phyloP scores from a whole-genome alignment of 352 stramenopile species.

The Thalassiosira livingstoniorum region DNA sequence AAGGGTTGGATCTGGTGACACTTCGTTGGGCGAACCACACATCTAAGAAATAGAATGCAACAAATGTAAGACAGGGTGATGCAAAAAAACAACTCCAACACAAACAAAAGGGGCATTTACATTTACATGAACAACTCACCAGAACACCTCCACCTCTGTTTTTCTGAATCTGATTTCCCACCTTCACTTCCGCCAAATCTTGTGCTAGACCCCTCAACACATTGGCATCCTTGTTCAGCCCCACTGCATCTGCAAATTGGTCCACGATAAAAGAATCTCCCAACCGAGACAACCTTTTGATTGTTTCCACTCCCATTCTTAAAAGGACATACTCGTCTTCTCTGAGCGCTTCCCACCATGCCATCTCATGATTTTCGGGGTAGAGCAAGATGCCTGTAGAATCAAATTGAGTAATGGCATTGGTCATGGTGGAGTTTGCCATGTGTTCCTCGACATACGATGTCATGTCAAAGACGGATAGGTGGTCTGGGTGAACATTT shows the following conservation, averaged over 20 bases:
- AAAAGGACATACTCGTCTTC: too few relatives aligned
- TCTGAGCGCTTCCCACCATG: slow-evolving; percentile 53
- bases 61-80: neutral
- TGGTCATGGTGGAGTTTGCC: too few relatives aligned
- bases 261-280: slow-evolving; percentile 63
- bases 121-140: slow-evolving; percentile 54
- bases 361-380: slow-evolving; percentile 49
- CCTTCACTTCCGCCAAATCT: slow-evolving; percentile 37
- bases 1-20: slow-evolving; percentile 57
- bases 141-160: slow-evolving; percentile 56
- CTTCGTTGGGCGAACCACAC: slow-evolving; percentile 65
- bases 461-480: slow-evolving; percentile 67
- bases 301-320: neutral
- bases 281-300: slow-evolving; percentile 28
- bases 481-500: slow-evolving; percentile 66
- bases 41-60: slow-evolving; percentile 28
- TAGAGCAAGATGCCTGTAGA: slow-evolving; percentile 51
- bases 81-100: neutral
- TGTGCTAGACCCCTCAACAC: slow-evolving; percentile 38
- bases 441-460: slow-evolving; percentile 40
- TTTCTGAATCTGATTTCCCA: slow-evolving; percentile 48
- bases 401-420: slow-evolving; percentile 3
- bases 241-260: slow-evolving; percentile 48
- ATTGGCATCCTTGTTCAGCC: slow-evolving; percentile 37
- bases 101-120: too few relatives aligned